Percentiles rank a stretch among this genome's conserved stretches.
Conservation (phyloP, 2,329 filamentous ascomycete species). For the Arachnopeziza araneosa region DNA sequence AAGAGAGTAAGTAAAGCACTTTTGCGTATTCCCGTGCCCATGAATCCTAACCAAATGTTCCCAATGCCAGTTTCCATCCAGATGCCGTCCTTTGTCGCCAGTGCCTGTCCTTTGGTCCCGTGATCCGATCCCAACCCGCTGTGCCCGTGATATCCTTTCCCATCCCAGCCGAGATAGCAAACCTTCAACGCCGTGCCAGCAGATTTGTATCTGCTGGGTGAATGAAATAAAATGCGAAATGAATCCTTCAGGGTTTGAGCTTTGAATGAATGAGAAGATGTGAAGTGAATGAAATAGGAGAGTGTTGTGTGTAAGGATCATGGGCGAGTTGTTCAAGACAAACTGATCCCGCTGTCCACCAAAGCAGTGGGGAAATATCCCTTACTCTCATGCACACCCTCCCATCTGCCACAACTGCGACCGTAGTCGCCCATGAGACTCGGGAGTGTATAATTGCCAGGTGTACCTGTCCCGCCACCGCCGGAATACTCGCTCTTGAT, state of each 20-base stretch:
- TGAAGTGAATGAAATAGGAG: not conserved
- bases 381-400: constrained; percentile 23
- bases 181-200: not conserved
- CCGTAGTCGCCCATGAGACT: constrained; percentile 20
- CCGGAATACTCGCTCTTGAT: constrained; percentile 21
- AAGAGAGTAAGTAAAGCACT: no score
- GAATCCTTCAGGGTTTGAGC: not conserved
- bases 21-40: no score
- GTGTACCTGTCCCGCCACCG: not conserved
- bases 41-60: no score
- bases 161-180: not conserved
- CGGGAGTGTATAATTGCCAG: constrained; percentile 15
- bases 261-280: no score
- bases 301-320: not conserved
- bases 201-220: not conserved
- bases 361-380: constrained; percentile 26
- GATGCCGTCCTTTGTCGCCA: not conserved
- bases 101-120: not conserved
- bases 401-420: constrained; percentile 30
- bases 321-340: no score
- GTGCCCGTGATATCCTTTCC: not conserved
- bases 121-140: no score
- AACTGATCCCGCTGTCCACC: not conserved
- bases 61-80: not conserved
- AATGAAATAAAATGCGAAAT: not conserved